Conservation (phyloP, 257 asterid species). For the Eucommia ulmoides region DNA sequence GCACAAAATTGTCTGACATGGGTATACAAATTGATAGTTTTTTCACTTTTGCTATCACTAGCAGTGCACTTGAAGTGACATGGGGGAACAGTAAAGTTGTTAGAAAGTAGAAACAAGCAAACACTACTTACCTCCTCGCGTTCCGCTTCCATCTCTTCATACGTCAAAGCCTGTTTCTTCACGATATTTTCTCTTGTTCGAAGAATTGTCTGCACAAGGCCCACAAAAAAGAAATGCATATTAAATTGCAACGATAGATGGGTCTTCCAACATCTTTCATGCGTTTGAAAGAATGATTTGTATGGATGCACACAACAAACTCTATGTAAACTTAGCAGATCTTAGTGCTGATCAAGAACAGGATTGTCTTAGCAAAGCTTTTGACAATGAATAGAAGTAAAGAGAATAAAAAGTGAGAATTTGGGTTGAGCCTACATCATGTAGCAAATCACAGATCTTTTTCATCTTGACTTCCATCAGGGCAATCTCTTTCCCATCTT, state of each 20-base stretch:
- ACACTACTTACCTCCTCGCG: constrained; percentile 79
- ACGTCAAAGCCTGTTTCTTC: constrained; percentile 96
- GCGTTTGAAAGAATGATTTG: constrained; percentile 5
- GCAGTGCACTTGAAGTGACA: too few species aligned
- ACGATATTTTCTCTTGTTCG: constrained; percentile 87
- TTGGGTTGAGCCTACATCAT: constrained; percentile 41
- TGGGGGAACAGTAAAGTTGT: neutral
- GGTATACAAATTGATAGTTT: too few species aligned
- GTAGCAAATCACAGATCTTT: constrained; percentile 68
- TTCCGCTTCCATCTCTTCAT: constrained; percentile 94
- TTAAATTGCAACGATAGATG: too few species aligned
- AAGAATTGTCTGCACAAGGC: constrained; percentile 48
- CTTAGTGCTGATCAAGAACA: too few species aligned
- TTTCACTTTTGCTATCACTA: too few species aligned
- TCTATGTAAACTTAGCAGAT: too few species aligned
- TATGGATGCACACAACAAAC: too few species aligned
- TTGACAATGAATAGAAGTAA: neutral
- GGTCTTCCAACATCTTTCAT: too few species aligned
- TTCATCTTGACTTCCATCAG: constrained; percentile 74
- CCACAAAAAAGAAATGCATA: too few species aligned
- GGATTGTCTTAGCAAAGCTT: too few species aligned
- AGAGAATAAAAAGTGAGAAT: constrained; percentile 1
- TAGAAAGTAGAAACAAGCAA: neutral
- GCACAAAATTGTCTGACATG: too few species aligned
- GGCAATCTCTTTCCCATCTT: constrained; percentile 71